Evolutionary conservation across 108 stramenopile genomes (phyloP).

Genomic region (Cyclotella cryptica): DNA sequence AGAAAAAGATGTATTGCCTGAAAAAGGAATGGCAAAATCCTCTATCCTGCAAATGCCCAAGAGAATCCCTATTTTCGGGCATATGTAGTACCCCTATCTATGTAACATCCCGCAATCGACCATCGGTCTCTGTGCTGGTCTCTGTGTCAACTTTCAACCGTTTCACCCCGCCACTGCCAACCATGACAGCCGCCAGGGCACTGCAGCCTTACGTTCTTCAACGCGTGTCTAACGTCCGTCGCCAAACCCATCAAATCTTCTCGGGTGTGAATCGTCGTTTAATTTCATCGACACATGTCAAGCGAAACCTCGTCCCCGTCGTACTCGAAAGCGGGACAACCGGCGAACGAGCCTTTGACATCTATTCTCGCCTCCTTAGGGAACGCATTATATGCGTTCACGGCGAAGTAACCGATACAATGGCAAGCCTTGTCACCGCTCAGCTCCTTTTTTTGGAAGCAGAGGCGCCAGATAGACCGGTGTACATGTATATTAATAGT

Average conservation of each 20-base stretch:
- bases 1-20: no score
- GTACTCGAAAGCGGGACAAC: slow-evolving; percentile 51
- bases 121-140: no score
- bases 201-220: neutral
- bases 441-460: slow-evolving; percentile 95
- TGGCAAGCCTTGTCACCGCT: slow-evolving; percentile 92
- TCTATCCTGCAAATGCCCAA: no score
- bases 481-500: slow-evolving; percentile 95
- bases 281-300: slow-evolving; percentile 31
- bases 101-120: no score
- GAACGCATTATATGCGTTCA: slow-evolving; percentile 96
- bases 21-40: no score
- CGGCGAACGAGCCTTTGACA: slow-evolving; percentile 95
- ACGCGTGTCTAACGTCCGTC: neutral
- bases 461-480: slow-evolving; percentile 84
- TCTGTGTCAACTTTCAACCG: no score
- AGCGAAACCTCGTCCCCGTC: slow-evolving; percentile 45
- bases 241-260: neutral
- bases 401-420: slow-evolving; percentile 91
- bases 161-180: no score
- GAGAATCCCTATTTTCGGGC: no score
- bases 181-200: no score
- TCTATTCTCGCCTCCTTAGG: slow-evolving; percentile 94
- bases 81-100: no score
- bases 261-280: neutral